phyloP scores from a whole-genome alignment of 2,329 filamentous ascomycete species.

The Fusarium hainanense region DNA sequence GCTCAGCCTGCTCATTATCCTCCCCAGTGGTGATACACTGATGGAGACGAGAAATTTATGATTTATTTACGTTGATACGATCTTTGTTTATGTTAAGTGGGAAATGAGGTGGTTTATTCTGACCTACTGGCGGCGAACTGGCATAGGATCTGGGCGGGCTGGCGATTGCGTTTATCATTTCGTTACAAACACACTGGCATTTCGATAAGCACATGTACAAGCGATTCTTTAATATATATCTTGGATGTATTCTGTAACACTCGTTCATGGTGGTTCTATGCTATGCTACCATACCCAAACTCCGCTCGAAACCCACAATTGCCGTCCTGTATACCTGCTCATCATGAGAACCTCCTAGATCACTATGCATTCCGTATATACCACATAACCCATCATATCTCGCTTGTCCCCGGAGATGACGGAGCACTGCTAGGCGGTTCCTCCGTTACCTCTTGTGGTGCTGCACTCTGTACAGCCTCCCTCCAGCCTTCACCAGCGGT shows the following conservation, averaged over 20 bases:
- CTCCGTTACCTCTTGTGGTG: constrained; percentile 27
- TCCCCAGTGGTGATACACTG: constrained; percentile 16
- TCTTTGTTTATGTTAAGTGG: not conserved
- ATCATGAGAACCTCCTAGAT: constrained; percentile 5
- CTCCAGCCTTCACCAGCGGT: constrained; percentile 66
- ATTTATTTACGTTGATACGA: not conserved
- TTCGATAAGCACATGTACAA: not conserved
- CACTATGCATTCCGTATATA: constrained; percentile 15
- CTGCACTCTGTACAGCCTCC: constrained; percentile 37
- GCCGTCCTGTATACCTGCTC: constrained; percentile 6
- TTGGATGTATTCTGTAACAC: constrained; percentile 14
- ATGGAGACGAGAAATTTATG: not conserved
- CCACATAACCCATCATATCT: constrained; percentile 8
- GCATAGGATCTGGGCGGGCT: constrained; percentile 1
- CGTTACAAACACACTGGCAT: constrained; percentile 5
- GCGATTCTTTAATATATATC: constrained; percentile 2
- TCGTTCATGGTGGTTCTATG: constrained; percentile 11
- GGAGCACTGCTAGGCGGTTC: constrained; percentile 30
- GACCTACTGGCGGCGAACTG: not conserved
- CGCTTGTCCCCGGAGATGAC: constrained; percentile 26
- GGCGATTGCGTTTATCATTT: constrained; percentile 12
- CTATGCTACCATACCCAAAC: constrained; percentile 13
- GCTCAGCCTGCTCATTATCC: constrained; percentile 25
- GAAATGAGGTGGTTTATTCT: not conserved
- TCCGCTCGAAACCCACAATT: constrained; percentile 17